Base-by-base conservation (phyloP, 2,329 filamentous ascomycete genomes). In the Scedosporium aurantiacum region DNA sequence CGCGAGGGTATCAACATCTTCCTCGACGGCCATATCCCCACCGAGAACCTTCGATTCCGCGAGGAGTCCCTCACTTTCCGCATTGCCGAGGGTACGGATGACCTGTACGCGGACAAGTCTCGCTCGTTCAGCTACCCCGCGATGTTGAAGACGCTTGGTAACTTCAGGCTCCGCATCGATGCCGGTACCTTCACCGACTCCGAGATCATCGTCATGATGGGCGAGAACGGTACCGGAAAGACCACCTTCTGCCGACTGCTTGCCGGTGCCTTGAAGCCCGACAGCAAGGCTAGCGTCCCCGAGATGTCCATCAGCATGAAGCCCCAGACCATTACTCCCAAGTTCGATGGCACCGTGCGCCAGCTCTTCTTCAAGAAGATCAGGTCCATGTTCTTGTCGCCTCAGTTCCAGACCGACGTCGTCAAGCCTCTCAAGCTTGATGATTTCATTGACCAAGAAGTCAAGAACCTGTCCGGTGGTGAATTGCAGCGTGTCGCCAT, bases 351-450 rank as follows among this genome's bases (percentile, higher is more conserved):
- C 65, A 99, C 93, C 45, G 94, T 99, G 63, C 91, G 94, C 65
- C 91, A 97, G 76, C 83, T 99, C 58, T 97, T 99, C 82, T 96
- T 97, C 86, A 99, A 99, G 87, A 93, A 94, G 80, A 99, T 99
- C 78, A 96, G 96, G 83, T 87, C 91, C 64, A 87, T 93, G 43
- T 99, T 99, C 84, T 76, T 99, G 69, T 94, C 87, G 68, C 94
- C 94, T 32, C 94, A 99, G 76, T 99, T 99, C 83, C 94, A 99
- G 81, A 99, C 94, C 14, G 94, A 99, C 74, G 95, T 99, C 62
- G 95, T 97, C 79, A 97, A 97, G 81, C 94, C 95, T n/a, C 84
- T 99, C 64, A 97, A 96, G 80, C 86, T 99, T 64, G 94, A 99
- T 60, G 94, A 97, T 73, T 99, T 99, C 76, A 97, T 99, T 71